phyloP scores from a whole-genome alignment of 208 protist species.

The Crithidia thermophila region DNA sequence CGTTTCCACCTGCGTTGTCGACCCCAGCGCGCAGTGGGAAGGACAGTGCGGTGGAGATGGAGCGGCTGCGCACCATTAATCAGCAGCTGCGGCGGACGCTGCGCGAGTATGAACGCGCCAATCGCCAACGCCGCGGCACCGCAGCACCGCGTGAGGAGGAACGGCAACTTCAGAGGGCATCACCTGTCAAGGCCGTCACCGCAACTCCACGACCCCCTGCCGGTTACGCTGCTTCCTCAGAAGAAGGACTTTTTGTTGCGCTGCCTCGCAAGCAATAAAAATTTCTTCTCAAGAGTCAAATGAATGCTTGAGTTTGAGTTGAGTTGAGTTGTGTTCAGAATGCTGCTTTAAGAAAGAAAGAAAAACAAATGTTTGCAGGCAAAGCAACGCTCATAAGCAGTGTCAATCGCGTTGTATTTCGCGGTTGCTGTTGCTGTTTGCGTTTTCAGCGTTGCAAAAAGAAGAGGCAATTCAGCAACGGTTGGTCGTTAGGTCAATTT shows the following conservation, averaged over 20 bases:
- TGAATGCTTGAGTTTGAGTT: too few relatives aligned
- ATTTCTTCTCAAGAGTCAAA: too few relatives aligned
- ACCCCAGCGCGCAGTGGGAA: slow-evolving; percentile 11
- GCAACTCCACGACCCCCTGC: neutral
- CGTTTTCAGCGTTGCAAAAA: too few relatives aligned
- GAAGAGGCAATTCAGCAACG: too few relatives aligned
- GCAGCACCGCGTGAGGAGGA: neutral
- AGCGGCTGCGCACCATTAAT: slow-evolving; percentile 22
- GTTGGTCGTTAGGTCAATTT: too few relatives aligned
- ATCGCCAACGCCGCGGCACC: neutral
- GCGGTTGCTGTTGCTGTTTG: too few relatives aligned
- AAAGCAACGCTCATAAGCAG: too few relatives aligned
- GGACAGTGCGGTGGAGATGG: slow-evolving; percentile 18
- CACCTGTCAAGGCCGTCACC: neutral
- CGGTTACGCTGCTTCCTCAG: slow-evolving; percentile 5
- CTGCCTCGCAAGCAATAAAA: neutral
- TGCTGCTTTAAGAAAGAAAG: too few relatives aligned
- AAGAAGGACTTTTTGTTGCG: slow-evolving; percentile 10
- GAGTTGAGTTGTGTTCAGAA: too few relatives aligned
- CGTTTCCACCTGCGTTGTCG: slow-evolving; percentile 20
- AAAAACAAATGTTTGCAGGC: too few relatives aligned
- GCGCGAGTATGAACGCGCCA: slow-evolving; percentile 20
- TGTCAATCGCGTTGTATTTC: too few relatives aligned
- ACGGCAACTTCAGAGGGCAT: neutral
- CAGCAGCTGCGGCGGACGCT: slow-evolving; percentile 28